Conservation (phyloP, 2,329 filamentous ascomycete species). For the Trichoderma sp. region DNA sequence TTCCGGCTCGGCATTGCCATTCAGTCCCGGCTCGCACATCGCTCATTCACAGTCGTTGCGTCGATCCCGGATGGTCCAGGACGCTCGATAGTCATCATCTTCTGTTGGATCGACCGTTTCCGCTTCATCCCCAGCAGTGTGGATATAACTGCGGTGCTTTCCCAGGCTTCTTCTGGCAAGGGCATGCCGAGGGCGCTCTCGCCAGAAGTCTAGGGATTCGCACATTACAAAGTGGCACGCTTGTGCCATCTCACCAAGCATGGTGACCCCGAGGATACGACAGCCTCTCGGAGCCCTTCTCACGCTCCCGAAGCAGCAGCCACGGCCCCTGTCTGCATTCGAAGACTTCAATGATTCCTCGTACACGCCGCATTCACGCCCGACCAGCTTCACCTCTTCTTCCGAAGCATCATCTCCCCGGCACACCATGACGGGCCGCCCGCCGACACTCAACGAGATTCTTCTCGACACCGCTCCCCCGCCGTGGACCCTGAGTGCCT, state of each 20-base stretch:
- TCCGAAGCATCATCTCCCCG: slow-evolving; percentile 46
- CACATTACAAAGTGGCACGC: background rate
- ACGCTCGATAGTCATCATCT: background rate
- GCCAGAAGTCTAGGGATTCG: slow-evolving; percentile 11
- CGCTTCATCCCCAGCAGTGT: background rate
- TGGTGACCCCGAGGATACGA: slow-evolving; percentile 53
- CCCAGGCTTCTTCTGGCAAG: slow-evolving; percentile 18
- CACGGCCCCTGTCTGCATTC: slow-evolving; percentile 49
- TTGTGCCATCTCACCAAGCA: slow-evolving; percentile 35
- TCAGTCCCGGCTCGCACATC: background rate
- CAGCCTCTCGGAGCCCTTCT: slow-evolving; percentile 49
- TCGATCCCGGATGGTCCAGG: slow-evolving; percentile 13
- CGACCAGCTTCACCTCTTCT: slow-evolving; percentile 51
- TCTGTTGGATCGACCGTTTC: background rate
- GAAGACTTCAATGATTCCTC: slow-evolving; percentile 51
- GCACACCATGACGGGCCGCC: slow-evolving; percentile 40
- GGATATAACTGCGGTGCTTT: slow-evolving; percentile 5
- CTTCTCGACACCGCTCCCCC: slow-evolving; percentile 81
- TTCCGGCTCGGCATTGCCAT: slow-evolving; percentile 11
- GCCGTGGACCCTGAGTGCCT: slow-evolving; percentile 88
- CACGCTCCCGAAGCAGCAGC: slow-evolving; percentile 48
- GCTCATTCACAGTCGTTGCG: background rate
- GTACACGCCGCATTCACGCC: slow-evolving; percentile 48
- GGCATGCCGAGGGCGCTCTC: slow-evolving; percentile 12
- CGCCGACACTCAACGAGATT: slow-evolving; percentile 81